A percentile compares a stretch with the other conserved stretches of the same genome.
Conservation (phyloP, 148 eudicot genomes). For the Rhododendron mucronatum region DNA sequence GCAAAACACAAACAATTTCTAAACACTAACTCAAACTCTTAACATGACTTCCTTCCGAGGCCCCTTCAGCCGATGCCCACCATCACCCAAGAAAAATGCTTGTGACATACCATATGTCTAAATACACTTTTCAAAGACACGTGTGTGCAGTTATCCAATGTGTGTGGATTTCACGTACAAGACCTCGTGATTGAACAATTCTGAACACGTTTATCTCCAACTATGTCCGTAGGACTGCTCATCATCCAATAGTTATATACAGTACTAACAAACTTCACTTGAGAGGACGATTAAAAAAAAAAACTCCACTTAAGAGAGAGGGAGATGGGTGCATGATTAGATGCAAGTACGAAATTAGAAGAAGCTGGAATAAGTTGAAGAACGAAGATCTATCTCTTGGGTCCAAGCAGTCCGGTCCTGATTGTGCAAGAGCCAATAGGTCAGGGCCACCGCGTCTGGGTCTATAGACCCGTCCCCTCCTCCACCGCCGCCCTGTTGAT, state of each 20-base stretch:
- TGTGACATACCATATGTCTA: background rate
- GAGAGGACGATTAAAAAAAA: background rate
- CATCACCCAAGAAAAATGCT: background rate
- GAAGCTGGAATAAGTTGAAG: conserved; percentile 7
- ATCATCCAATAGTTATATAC: background rate
- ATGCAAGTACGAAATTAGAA: background rate
- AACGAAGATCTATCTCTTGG: conserved; percentile 80
- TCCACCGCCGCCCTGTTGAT: conserved; percentile 6
- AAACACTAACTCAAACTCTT: background rate
- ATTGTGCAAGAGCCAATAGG: conserved; percentile 75
- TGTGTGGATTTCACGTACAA: background rate
- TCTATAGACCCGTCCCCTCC: conserved; percentile 45
- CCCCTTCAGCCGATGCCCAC: background rate
- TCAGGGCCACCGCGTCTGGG: conserved; percentile 68
- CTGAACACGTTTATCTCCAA: background rate
- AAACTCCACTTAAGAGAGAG: background rate
- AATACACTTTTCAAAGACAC: background rate
- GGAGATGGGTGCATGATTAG: background rate
- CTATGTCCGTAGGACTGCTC: background rate
- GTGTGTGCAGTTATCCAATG: background rate
- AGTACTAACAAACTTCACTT: background rate
- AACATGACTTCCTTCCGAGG: background rate
- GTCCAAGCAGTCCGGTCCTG: conserved; percentile 82
- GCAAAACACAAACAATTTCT: no score
- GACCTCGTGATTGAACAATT: background rate